Evolutionary conservation across 2,329 filamentous ascomycete genomes (phyloP), one percentile per base, ranked within the genome.

Genomic region (Dothistroma pini): DNA sequence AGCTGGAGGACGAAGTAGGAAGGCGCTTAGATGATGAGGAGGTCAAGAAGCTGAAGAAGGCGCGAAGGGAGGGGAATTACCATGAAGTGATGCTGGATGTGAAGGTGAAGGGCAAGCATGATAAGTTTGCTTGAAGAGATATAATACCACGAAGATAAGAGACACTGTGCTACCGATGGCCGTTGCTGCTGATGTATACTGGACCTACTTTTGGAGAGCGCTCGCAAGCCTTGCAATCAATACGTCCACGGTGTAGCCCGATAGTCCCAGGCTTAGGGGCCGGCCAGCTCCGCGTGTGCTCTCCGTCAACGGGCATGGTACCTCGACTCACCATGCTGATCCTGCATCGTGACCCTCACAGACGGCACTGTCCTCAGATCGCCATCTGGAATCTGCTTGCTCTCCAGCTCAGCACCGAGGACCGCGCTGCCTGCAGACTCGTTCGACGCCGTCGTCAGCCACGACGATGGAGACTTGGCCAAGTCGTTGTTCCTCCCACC

Each of bases 101-200:
- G 58, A 95, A 93, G 76, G 89, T 95, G 32, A 96, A 96, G 80
- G 87, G 87, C 59, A 96, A 96, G 78, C 93, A 96, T 77, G 92
- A 96, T 77, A 96, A 96, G 75, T 96, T 80, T 78, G 78, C 75
- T 56, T 78, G 48, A 51, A 51, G 48, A 19, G 12, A 49, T 51
- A 29, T 32, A 19, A 29, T 25, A 12, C 19, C 10, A 9, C 19
- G 29, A 25, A 1, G 14, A 29, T 51, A 51, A n/a, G 21, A 51
- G 14, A 29, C 3, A 11, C 10, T 51, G 21, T 25, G 11, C 10
- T 7, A 51, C 16, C 25, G 48, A 21, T 19, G 25, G 29, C 21
- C 29, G 48, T 12, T 16, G 21, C 12, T 51, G 10, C 12, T 32
- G 4, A 3, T 7, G 48, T 11, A 51, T 9, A 9, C 10, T 25